A percentile compares a stretch with the other conserved stretches of the same genome.
phyloP scores from a whole-genome alignment of 495 filamentous ascomycete genomes.

The Filosporella fistucella region DNA sequence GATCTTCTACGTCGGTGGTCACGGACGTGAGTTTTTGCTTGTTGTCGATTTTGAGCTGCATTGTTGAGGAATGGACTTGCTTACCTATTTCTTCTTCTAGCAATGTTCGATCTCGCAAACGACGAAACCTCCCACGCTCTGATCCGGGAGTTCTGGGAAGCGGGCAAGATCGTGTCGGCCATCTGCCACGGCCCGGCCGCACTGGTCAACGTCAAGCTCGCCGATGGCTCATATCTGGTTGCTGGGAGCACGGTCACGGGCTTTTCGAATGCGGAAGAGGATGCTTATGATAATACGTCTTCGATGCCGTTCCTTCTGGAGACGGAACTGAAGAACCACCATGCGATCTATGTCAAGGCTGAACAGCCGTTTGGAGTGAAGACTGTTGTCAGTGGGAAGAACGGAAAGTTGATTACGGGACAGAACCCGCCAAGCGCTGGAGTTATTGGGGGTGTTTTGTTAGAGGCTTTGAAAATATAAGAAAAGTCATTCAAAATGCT shows the following conservation, averaged over 20 bases:
- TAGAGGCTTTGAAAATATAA: no score
- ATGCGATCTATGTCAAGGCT: constrained; percentile 43
- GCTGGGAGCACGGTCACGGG: constrained; percentile 54
- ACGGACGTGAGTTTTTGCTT: constrained; percentile 53
- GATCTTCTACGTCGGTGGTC: constrained; percentile 68
- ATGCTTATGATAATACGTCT: constrained; percentile 35
- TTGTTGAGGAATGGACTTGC: no score
- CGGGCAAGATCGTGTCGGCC: constrained; percentile 55
- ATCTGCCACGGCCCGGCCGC: constrained; percentile 68
- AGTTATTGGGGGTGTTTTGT: constrained; percentile 45
- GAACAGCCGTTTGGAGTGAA: constrained; percentile 57
- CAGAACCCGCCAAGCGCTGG: constrained; percentile 68
- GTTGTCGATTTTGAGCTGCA: neutral
- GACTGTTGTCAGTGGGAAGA: constrained; percentile 49
- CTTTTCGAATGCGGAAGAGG: constrained; percentile 66
- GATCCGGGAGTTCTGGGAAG: constrained; percentile 52
- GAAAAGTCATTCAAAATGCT: no score
- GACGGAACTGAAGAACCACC: constrained; percentile 44
- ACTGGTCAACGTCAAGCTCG: constrained; percentile 50
- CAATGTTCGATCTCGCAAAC: constrained; percentile 63
- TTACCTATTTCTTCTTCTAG: no score
- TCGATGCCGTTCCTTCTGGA: constrained; percentile 64
- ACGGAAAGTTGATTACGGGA: constrained; percentile 62
- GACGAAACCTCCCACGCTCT: constrained; percentile 47
- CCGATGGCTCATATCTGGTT: constrained; percentile 46